Conservation (phyloP, 805 yeast species). For the Maudiozyma bulderi region DNA sequence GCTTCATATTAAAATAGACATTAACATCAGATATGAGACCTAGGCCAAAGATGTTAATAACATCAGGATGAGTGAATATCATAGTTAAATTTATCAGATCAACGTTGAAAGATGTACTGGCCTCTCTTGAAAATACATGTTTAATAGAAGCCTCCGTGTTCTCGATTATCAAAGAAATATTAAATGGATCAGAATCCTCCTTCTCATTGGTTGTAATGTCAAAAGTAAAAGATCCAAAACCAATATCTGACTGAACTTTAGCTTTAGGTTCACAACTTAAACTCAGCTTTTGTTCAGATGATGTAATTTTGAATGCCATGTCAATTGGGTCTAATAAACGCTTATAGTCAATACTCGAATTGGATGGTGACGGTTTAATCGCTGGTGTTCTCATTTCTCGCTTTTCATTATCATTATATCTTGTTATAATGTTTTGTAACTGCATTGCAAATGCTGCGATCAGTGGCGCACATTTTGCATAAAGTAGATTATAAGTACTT, state of each 20-base stretch:
- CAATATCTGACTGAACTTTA: constrained; percentile 77
- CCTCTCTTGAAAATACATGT: constrained; percentile 83
- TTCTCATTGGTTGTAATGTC: constrained; percentile 43
- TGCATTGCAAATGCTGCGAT: constrained; percentile 48
- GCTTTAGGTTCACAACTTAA: constrained; percentile 92
- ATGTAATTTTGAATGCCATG: constrained; percentile 48
- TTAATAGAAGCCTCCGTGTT: constrained; percentile 64
- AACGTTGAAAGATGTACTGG: constrained; percentile 59
- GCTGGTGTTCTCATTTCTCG: not conserved
- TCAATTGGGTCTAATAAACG: constrained; percentile 47
- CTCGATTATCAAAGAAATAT: constrained; percentile 40
- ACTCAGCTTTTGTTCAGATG: constrained; percentile 65
- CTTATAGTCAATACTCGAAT: constrained; percentile 30
- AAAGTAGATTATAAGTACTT: constrained; percentile 61
- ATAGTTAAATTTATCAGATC: constrained; percentile 40
- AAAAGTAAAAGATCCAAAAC: constrained; percentile 57
- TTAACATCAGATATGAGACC: constrained; percentile 46
- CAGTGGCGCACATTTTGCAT: constrained; percentile 73
- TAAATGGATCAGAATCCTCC: constrained; percentile 33
- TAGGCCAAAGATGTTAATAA: constrained; percentile 37
- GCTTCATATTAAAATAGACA: constrained; percentile 67
- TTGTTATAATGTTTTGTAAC: constrained; percentile 38
- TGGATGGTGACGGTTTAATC: constrained; percentile 1
- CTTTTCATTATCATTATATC: constrained; percentile 11
- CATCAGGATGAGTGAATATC: constrained; percentile 37